Evolutionary conservation across 2,329 filamentous ascomycete species (phyloP), one percentile per base, ranked within the genome.

Genomic region (Clarireedia monteithiana): DNA sequence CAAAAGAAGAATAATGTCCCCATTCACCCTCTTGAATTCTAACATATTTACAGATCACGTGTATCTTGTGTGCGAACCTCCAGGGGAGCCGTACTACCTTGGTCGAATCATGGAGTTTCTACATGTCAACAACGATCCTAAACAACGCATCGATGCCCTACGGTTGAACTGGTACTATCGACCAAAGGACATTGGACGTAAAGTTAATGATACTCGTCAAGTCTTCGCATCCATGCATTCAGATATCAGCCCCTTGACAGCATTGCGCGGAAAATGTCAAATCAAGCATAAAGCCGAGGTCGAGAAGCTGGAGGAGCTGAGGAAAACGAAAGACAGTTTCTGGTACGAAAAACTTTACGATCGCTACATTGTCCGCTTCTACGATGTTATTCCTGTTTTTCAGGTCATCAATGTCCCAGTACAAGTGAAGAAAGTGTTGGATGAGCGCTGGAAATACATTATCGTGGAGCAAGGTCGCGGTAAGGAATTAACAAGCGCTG

Each of bases 171-270:
- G 94, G 94, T 96, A 92, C 73, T 97, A 97, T 72, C 85, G 94
- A 42, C 92, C 94, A 56, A 91, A 94, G 72, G 94, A 99, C 73
- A 95, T 97, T 68, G 89, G 89, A 63, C 89, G 91, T 64, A 94
- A 91, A 74, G 86, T 89, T 64, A 86, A 88, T 70, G 94, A 99
- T 76, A 92, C 89, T 58, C 88, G 94, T 60, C 79, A 92, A 66
- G 84, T 99, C 52, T 96, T 92, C 73, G 92, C 91, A 60, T 96
- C 94, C 30, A 99, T 99, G 94, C 94, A 99, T 73, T 97, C 94
- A 26, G 94, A 99, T 75, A 87, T 91, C 60, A 95, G 90, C 70
- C 94, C 94, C 57, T 78, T 99, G 66, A 91, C 91, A 50, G 90
- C 94, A 47, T 77, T 99, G 64, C 89, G 94, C 67, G 94, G 94